Percentiles rank a stretch among this genome's conserved stretches.
phyloP scores from a whole-genome alignment of 225 moss, liverwort and hornwort genomes.

The Pseudoscleropodium purum region DNA sequence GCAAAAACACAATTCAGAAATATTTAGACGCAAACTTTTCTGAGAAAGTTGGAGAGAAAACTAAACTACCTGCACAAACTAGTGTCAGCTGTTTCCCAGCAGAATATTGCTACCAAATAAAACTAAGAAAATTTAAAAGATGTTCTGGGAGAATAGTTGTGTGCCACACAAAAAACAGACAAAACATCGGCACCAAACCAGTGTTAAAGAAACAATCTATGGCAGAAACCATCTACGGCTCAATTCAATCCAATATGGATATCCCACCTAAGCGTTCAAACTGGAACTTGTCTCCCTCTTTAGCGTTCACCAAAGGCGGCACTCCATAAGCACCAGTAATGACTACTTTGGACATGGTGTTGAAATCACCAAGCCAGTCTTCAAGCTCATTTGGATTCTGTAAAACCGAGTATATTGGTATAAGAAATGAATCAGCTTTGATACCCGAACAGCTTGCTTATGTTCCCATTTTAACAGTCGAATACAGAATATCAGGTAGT shows the following conservation, averaged over 20 bases:
- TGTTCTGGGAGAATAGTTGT: background rate
- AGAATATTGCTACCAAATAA: background rate
- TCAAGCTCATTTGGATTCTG: conserved; percentile 85
- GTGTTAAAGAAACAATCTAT: background rate
- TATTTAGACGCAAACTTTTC: background rate
- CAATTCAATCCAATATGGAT: background rate
- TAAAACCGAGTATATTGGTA: background rate
- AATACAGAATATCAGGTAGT: background rate
- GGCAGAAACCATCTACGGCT: background rate
- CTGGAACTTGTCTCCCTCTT: conserved; percentile 90
- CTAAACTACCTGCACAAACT: background rate
- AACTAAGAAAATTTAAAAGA: background rate
- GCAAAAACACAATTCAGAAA: background rate
- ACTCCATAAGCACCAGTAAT: conserved; percentile 68
- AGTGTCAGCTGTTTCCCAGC: background rate
- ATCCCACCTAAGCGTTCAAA: conserved; percentile 86
- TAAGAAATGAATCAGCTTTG: background rate
- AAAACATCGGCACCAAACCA: background rate
- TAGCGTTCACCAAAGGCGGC: conserved; percentile 47
- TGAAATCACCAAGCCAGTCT: conserved; percentile 89
- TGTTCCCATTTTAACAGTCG: background rate
- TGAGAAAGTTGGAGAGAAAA: background rate
- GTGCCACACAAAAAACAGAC: background rate
- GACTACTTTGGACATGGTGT: conserved; percentile 59
- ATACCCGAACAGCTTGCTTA: background rate